Percentiles rank a stretch among this genome's conserved stretches.
Evolutionary conservation across 805 yeast genomes (phyloP).

Genomic region (Tetrapisispora namnaoensis): DNA sequence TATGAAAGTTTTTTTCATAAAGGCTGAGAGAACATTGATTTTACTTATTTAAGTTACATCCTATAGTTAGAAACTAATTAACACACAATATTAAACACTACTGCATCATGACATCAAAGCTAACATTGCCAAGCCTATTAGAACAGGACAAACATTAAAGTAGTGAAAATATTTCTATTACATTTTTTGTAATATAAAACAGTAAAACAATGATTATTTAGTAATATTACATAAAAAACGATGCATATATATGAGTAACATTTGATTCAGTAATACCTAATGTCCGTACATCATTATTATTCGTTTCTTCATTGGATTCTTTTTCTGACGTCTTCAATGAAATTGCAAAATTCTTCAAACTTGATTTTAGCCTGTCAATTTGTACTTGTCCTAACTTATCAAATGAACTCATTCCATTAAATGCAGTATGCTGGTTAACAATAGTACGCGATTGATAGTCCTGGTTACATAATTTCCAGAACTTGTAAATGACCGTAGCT

Average conservation of each 20-base stretch:
- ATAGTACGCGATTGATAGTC: background rate
- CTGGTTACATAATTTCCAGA: slow-evolving; percentile 5
- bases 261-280: slow-evolving; percentile 18
- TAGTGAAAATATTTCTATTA: background rate
- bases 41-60: slow-evolving; percentile 22
- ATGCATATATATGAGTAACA: slow-evolving; percentile 12
- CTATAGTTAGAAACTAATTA: no score
- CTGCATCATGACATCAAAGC: no score
- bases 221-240: slow-evolving; percentile 7
- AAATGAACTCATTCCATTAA: slow-evolving; percentile 10
- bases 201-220: background rate
- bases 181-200: background rate
- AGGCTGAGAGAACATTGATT: slow-evolving; percentile 20
- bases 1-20: slow-evolving; percentile 25
- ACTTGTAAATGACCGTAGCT: background rate
- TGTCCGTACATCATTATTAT: slow-evolving; percentile 8
- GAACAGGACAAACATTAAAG: background rate
- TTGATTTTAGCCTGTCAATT: slow-evolving; percentile 9
- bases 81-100: no score
- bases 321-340: background rate
- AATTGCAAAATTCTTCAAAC: slow-evolving; percentile 10
- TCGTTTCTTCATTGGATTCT: background rate
- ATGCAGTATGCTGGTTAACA: background rate
- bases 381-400: slow-evolving; percentile 10
- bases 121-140: no score